phyloP scores from a whole-genome alignment of 108 stramenopile species.

The Discostella stelligeroides region DNA sequence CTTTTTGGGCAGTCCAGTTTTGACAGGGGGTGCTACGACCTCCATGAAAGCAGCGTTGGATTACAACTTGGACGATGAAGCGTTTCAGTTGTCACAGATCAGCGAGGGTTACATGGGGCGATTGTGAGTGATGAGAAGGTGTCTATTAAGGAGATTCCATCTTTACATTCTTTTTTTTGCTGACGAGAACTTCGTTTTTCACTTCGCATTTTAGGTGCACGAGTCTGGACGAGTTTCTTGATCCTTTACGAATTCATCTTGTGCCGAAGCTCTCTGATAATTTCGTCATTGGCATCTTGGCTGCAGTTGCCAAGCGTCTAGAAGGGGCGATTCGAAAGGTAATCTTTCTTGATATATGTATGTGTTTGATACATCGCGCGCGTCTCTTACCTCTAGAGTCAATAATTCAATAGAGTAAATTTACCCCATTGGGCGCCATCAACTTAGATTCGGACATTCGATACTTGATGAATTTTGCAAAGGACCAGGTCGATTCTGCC shows the following conservation, averaged over 20 bases:
- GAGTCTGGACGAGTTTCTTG: constrained; percentile 69
- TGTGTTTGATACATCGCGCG: no score
- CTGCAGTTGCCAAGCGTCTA: constrained; percentile 72
- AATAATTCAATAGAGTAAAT: constrained; percentile 54
- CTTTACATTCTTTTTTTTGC: neutral
- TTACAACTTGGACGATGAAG: constrained; percentile 81
- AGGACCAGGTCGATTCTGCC: constrained; percentile 63
- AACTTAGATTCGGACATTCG: constrained; percentile 85
- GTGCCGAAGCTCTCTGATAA: constrained; percentile 72
- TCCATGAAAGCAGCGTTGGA: constrained; percentile 61
- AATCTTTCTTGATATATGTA: constrained; percentile 16
- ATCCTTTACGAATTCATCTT: constrained; percentile 68
- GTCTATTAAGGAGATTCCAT: neutral
- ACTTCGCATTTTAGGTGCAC: constrained; percentile 49
- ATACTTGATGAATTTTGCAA: constrained; percentile 72
- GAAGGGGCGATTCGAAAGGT: constrained; percentile 79
- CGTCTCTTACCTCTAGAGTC: no score
- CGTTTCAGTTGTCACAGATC: constrained; percentile 78
- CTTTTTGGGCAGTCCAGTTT: constrained; percentile 59
- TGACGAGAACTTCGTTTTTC: constrained; percentile 1
- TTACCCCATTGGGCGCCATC: constrained; percentile 80
- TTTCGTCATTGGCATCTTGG: constrained; percentile 66
- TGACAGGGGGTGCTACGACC: constrained; percentile 56
- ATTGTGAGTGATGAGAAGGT: constrained; percentile 33
- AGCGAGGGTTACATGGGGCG: constrained; percentile 77